These are phyloP conservation scores for Xylaria digitata DNA, from an alignment of 2,329 filamentous ascomycete species.

Conservation along the genomic window DNA sequence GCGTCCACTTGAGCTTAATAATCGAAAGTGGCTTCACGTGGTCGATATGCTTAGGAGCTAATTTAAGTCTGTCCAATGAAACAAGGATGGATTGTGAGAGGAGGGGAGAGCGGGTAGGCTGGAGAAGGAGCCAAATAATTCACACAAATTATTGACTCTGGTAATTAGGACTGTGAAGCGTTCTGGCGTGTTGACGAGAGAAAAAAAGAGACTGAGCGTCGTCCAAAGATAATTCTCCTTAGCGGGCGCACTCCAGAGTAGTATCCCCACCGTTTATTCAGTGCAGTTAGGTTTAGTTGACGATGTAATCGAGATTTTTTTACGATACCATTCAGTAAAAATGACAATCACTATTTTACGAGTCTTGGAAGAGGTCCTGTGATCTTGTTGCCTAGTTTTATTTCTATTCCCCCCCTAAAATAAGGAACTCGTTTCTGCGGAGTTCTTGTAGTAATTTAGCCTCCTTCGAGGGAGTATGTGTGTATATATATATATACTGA, in stretches of 20 bases:
- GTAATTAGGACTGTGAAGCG: conserved; percentile 38
- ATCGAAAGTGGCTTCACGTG: conserved; percentile 40
- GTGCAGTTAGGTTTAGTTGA: conserved; percentile 51
- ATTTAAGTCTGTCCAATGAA: conserved; percentile 42
- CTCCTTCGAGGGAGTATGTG: not conserved
- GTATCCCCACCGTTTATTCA: conserved; percentile 52
- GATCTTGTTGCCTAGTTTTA: not conserved
- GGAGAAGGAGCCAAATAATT: conserved; percentile 19
- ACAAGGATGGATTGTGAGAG: conserved; percentile 29
- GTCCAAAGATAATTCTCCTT: conserved; percentile 47
- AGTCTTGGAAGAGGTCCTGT: conserved; percentile 13
- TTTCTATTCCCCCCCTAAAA: not conserved
- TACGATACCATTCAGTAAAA: conserved; percentile 58
- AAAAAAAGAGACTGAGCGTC: conserved; percentile 30
- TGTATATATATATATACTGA: not conserved
- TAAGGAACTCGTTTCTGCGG: not conserved
- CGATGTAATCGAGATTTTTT: conserved; percentile 55
- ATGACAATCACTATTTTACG: conserved; percentile 33
- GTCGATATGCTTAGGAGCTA: conserved; percentile 52
- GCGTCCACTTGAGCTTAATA: conserved; percentile 40
- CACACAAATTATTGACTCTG: conserved; percentile 21
- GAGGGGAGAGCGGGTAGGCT: conserved; percentile 20
- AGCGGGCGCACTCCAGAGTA: conserved; percentile 42
- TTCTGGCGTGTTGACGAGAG: conserved; percentile 35
- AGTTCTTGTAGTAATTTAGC: not conserved